These are phyloP conservation scores for Cladorrhinum sp. DNA, from an alignment of 2,329 filamentous ascomycete genomes.

Conservation along the genomic window DNA sequence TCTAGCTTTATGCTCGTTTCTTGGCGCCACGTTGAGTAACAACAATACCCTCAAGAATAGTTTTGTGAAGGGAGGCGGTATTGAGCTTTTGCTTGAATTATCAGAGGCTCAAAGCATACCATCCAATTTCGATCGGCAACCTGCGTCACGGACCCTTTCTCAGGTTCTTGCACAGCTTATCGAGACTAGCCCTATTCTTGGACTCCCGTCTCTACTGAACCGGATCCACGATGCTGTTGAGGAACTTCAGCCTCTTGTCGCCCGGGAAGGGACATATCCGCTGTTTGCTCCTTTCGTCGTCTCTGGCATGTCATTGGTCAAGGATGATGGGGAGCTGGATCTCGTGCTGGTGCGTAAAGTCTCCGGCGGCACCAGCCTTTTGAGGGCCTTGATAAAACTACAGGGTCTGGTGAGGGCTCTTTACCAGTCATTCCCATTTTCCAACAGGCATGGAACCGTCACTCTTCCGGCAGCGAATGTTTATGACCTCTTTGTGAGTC, in stretches of 20 bases:
- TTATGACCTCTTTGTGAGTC: slow-evolving; percentile 74
- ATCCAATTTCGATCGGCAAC: slow-evolving; percentile 65
- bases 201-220: slow-evolving; percentile 75
- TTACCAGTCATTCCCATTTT: slow-evolving; percentile 69
- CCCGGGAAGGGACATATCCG: slow-evolving; percentile 49
- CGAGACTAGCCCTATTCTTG: slow-evolving; percentile 75
- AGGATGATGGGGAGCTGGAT: slow-evolving; percentile 35
- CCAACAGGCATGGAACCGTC: slow-evolving; percentile 60
- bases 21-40: slow-evolving; percentile 72
- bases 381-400: slow-evolving; percentile 73
- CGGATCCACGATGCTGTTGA: slow-evolving; percentile 70
- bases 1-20: slow-evolving; percentile 71
- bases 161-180: slow-evolving; percentile 74
- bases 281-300: slow-evolving; percentile 70
- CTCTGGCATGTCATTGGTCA: slow-evolving; percentile 38
- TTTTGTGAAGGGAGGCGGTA: slow-evolving; percentile 76
- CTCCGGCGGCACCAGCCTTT: slow-evolving; percentile 67
- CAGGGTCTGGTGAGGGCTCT: slow-evolving; percentile 75
- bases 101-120: slow-evolving; percentile 78
- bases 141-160: slow-evolving; percentile 67
- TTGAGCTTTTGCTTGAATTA: slow-evolving; percentile 81
- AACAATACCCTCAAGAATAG: slow-evolving; percentile 61
- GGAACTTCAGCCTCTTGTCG: slow-evolving; percentile 63
- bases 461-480: slow-evolving; percentile 76
- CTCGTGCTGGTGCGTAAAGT: slow-evolving; percentile 42